phyloP scores from a whole-genome alignment of 2,329 filamentous ascomycete species.

The Emergomyces pasteurianus region DNA sequence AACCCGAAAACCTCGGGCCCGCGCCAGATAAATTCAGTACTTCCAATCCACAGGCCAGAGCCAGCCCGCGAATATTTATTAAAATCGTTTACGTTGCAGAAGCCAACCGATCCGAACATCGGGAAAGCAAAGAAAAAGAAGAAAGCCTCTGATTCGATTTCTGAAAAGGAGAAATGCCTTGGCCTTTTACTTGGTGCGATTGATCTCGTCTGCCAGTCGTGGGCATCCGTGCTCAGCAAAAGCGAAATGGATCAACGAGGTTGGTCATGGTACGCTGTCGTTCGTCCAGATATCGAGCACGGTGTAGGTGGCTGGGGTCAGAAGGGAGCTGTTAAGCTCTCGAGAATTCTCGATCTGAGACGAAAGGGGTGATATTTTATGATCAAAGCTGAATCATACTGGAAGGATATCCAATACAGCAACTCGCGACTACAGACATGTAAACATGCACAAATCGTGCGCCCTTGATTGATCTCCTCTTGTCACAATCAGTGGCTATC shows the following conservation, averaged over 20 bases:
- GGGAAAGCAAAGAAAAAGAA: slow-evolving; percentile 25
- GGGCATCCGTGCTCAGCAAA: slow-evolving; percentile 50
- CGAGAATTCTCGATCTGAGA: slow-evolving; percentile 52
- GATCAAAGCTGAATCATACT: neutral
- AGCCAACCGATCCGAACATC: slow-evolving; percentile 6
- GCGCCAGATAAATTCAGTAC: slow-evolving; percentile 31
- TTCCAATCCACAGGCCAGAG: slow-evolving; percentile 66
- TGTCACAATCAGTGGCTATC: neutral
- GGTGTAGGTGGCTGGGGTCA: slow-evolving; percentile 69
- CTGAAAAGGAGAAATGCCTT: slow-evolving; percentile 58
- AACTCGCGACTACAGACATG: neutral
- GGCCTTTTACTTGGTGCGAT: slow-evolving; percentile 58
- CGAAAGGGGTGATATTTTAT: neutral
- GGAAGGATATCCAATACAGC: neutral
- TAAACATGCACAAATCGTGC: neutral
- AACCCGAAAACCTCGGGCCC: slow-evolving; percentile 20
- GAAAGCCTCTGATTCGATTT: slow-evolving; percentile 40
- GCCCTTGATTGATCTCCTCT: neutral
- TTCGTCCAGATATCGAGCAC: slow-evolving; percentile 62
- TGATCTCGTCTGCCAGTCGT: slow-evolving; percentile 60
- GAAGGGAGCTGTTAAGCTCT: slow-evolving; percentile 57
- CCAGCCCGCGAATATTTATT: slow-evolving; percentile 49
- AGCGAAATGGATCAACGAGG: slow-evolving; percentile 63
- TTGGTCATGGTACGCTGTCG: slow-evolving; percentile 70
- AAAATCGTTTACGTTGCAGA: slow-evolving; percentile 31